A percentile compares a stretch with the other conserved stretches of the same genome.
phyloP scores from a whole-genome alignment of 768 basidiomycete species.

The Mycena floridula region DNA sequence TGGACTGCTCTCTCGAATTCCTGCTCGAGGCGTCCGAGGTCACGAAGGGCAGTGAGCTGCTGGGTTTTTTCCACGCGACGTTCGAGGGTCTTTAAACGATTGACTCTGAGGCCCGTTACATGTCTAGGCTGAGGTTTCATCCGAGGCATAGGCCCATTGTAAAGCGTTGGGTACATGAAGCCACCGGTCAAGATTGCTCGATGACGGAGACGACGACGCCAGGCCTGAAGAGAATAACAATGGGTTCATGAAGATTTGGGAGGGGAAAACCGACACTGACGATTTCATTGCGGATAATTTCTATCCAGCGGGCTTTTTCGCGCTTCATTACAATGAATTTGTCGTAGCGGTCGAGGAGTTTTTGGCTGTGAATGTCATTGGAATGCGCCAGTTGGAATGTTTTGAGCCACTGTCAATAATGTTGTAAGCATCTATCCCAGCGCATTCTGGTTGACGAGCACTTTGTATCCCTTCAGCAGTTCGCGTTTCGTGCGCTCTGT shows the following conservation, averaged over 20 bases:
- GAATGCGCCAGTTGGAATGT: conserved; percentile 45
- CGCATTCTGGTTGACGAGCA: conserved; percentile 12
- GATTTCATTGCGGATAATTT: conserved; percentile 41
- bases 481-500: conserved; percentile 38
- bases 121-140: conserved; percentile 78
- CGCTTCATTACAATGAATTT: conserved; percentile 45
- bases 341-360: conserved; percentile 52
- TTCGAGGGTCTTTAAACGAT: too few species aligned
- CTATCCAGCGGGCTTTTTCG: conserved; percentile 42
- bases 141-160: conserved; percentile 69
- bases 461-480: conserved; percentile 53
- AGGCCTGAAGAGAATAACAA: conserved; percentile 36
- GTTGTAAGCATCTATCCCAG: background rate
- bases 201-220: conserved; percentile 43
- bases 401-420: conserved; percentile 47
- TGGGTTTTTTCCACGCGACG: too few species aligned
- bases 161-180: conserved; percentile 56
- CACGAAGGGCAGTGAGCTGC: too few species aligned
- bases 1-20: too few species aligned
- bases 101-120: too few species aligned
- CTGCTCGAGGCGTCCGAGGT: too few species aligned
- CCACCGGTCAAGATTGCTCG: conserved; percentile 70
- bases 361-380: conserved; percentile 42
- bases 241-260: background rate
- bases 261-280: conserved; percentile 28